Percentiles rank a stretch among this genome's conserved stretches.
Evolutionary conservation across 1,139 yeast species (phyloP).

Genomic region (Ashbya aceris): DNA sequence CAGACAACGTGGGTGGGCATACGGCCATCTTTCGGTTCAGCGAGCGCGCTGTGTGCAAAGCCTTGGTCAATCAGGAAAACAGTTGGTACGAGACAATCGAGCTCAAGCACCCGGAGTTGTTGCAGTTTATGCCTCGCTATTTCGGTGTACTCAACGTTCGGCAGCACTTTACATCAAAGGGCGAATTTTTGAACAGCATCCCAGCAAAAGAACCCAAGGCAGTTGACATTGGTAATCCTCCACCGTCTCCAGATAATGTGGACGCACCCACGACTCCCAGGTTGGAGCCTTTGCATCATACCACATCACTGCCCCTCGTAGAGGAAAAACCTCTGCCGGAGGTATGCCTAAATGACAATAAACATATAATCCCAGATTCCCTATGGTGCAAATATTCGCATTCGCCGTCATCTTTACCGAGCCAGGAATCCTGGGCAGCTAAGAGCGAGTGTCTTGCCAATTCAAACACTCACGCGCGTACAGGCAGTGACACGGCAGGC

Average conservation of each 20-base stretch:
- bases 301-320: constrained; percentile 17
- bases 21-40: constrained; percentile 92
- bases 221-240: not conserved
- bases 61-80: constrained; percentile 81
- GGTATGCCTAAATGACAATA: constrained; percentile 79
- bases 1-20: constrained; percentile 95
- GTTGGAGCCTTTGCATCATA: constrained; percentile 14
- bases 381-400: constrained; percentile 53
- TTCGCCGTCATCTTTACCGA: constrained; percentile 36
- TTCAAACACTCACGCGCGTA: not conserved
- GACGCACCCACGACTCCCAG: not conserved
- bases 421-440: constrained; percentile 1
- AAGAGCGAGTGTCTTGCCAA: constrained; percentile 1
- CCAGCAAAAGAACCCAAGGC: not conserved
- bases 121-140: constrained; percentile 83
- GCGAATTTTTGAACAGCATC: constrained; percentile 13
- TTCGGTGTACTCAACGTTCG: constrained; percentile 91
- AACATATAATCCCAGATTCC: constrained; percentile 78
- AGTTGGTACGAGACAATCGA: constrained; percentile 87
- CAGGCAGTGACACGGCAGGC: not conserved
- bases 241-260: not conserved
- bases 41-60: constrained; percentile 91
- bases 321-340: constrained; percentile 50
- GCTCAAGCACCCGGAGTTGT: constrained; percentile 59
- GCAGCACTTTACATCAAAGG: constrained; percentile 35